Conservation (phyloP, 306 rosid species). For the Prunus kanzakura region DNA sequence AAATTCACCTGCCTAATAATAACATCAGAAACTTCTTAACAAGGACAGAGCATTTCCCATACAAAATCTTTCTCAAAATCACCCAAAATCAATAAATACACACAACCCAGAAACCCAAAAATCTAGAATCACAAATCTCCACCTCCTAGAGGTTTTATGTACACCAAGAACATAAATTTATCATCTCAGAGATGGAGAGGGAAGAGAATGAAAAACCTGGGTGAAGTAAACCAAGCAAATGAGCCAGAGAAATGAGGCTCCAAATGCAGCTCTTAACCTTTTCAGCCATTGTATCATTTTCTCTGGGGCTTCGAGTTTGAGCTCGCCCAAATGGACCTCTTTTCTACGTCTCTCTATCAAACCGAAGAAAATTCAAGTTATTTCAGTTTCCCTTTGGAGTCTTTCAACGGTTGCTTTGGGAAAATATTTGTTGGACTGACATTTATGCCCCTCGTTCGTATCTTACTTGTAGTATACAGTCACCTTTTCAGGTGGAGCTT, state of each 20-base stretch:
- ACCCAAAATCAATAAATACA: neutral
- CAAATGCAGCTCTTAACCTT: conserved; percentile 54
- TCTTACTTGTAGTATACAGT: neutral
- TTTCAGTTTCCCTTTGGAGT: conserved; percentile 16
- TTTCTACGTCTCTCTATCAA: neutral
- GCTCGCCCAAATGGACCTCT: neutral
- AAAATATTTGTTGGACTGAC: conserved; percentile 25
- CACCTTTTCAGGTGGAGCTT: neutral
- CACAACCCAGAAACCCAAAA: conserved; percentile 17
- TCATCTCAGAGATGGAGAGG: neutral
- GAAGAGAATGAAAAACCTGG: conserved; percentile 47
- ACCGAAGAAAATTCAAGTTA: neutral
- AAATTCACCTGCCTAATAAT: neutral
- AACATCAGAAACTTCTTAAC: neutral
- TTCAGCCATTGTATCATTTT: conserved; percentile 67
- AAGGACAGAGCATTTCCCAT: neutral
- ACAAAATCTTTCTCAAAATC: neutral
- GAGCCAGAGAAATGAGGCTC: conserved; percentile 73
- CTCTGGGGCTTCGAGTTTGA: neutral
- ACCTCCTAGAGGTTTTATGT: neutral
- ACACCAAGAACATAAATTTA: neutral
- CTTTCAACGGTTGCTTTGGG: conserved; percentile 14
- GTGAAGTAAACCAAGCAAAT: conserved; percentile 87
- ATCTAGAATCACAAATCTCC: conserved; percentile 17
- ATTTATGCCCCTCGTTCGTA: conserved; percentile 17